Evolutionary conservation across 306 rosid species (phyloP), one percentile per base, ranked within the genome.

Genomic region (Quillaja saponaria): DNA sequence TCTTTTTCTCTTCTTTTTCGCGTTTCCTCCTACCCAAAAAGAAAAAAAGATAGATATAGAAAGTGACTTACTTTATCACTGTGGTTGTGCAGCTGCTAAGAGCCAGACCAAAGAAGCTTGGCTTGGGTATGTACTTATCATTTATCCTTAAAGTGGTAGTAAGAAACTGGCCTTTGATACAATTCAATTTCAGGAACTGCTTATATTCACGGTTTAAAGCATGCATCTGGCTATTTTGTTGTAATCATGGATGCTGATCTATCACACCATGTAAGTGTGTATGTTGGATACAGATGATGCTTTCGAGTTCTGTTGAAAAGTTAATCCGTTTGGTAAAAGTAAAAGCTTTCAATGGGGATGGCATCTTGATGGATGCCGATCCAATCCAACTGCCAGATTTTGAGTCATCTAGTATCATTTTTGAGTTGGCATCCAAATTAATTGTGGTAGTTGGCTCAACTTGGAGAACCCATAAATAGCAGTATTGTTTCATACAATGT

Each of bases 231-330:
- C 20, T 80, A 92, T 83, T 92, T 88, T 79, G 87, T 88, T 65
- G 90, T 88, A 52, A 92, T 92, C 76, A 86, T 88, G 96, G 96
- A 92, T 77, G 98, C 95, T 49, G 95, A 92, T 81, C 81, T 92
- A 52, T 86, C 98, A 4, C 96, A 92, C 60, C 98, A 86, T 69
- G 98, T 86, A 75, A 82, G 94, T 74, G 20, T 58, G 52, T 34
- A 33, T 13, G 51, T 56, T 20, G 37, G 63, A 44, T 57, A 13
- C 55, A 10, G 13, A 58, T 40, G 17, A 49, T 66, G 52, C 13
- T 39, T 71, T 74, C 49, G 52, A 34, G 58, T 71, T 57, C 8
- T 48, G 28, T 60, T 44, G 56, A 42, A 34, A 11, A 34, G 20
- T 1, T 42, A 11, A 34, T 25, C 31, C 31, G 4, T 25, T 25